Percentiles rank a stretch among this genome's conserved stretches.
Evolutionary conservation across 2,329 filamentous ascomycete species (phyloP).

Genomic region (Fusarium sp.): DNA sequence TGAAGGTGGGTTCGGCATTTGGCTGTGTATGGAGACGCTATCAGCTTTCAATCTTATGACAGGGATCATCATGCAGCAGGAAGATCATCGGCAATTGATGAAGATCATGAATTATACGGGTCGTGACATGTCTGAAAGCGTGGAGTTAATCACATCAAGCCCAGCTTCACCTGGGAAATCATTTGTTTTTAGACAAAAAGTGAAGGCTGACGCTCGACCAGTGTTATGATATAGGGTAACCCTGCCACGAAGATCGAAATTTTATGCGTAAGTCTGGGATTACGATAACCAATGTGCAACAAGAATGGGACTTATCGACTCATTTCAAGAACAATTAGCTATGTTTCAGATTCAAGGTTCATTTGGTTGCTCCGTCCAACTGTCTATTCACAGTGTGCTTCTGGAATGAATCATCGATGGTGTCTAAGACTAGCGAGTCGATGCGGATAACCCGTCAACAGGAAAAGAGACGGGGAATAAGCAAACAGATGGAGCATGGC

Average conservation of each 20-base stretch:
- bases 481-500: constrained; percentile 30
- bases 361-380: constrained; percentile 17
- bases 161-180: background rate
- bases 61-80: constrained; percentile 15
- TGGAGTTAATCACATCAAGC: background rate
- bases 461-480: constrained; percentile 29
- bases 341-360: constrained; percentile 4
- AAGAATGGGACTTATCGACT: background rate
- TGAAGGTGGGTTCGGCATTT: background rate
- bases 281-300: background rate
- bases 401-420: constrained; percentile 30
- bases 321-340: background rate
- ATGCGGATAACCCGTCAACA: constrained; percentile 29
- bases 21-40: background rate
- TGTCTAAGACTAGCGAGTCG: constrained; percentile 4
- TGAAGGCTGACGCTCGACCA: too few species aligned
- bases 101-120: background rate
- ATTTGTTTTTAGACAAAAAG: too few species aligned
- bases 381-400: background rate
- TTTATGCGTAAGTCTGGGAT: background rate
- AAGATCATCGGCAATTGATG: constrained; percentile 13
- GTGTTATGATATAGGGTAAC: constrained; percentile 11
- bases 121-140: background rate
- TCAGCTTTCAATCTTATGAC: background rate
- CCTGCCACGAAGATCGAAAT: background rate